Evolutionary conservation across 805 yeast species (phyloP), one percentile per base, ranked within the genome.

Genomic region (Clavispora phyllophila): DNA sequence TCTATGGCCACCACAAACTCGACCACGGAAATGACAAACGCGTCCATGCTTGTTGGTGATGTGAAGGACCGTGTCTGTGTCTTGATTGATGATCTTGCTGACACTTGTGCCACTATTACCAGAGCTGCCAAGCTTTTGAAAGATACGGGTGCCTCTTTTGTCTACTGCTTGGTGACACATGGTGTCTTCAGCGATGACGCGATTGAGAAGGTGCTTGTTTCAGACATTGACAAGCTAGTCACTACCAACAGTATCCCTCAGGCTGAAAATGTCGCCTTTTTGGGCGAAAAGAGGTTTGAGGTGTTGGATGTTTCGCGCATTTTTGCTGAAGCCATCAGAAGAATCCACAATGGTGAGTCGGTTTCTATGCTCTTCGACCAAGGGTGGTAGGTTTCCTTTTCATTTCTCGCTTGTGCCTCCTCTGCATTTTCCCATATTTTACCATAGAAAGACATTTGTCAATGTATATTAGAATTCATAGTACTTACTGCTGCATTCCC

Each of bases 261-360:
- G 62, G 71, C 70, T 5, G 76, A 73, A 18, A 79, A 85, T 51
- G 61, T 60, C 10, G 60, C 65, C n/a, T 46, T 48, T 2, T 57
- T 70, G 47, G 71, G 70, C 9, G 87, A 86, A 10, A 78, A 75
- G 39, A 75, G 77, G 58, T 71, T 88, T 23, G 90, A 84, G 54
- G 87, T 91, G 9, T 70, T 93, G 54, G 99, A 93, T 54, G 93
- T 93, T 7, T 81, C 95, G 9, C 72, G 85, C 44, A 78, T 93
- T 15, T 84, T 93, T 54, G 96, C 95, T 14, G 99, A 93, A 65
- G 91, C 97, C 2, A 88, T 93, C 36, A 76, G 99, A 61, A 76
- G 99, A 62, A 91, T 93, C 39, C 96, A 93, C 63, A 93, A 93
- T 54, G 99, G 99, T 52, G 99, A 93, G 69, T 81, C 91, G 13